These are phyloP conservation scores for Malassezia equina DNA, from an alignment of 1,284 basidiomycete species.

Conservation along the genomic window DNA sequence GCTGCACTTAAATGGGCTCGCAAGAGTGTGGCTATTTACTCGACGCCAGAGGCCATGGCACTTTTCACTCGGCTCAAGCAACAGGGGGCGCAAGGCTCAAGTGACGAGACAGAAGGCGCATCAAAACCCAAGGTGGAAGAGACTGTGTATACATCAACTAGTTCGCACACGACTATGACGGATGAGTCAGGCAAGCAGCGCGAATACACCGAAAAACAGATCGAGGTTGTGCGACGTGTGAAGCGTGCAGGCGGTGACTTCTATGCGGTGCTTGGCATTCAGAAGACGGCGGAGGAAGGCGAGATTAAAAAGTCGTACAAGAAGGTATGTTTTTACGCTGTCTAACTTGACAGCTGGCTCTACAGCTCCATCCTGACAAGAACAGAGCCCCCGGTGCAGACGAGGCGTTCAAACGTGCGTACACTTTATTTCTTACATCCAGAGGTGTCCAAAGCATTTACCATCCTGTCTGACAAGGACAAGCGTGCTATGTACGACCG, in stretches of 20 bases:
- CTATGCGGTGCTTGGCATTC: slow-evolving; percentile 79
- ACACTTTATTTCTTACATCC: neutral
- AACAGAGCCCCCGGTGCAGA: slow-evolving; percentile 95
- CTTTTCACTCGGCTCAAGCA: slow-evolving; percentile 57
- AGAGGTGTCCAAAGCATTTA: slow-evolving; percentile 98
- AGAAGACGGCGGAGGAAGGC: slow-evolving; percentile 70
- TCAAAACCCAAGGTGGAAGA: neutral
- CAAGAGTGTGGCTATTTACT: slow-evolving; percentile 75
- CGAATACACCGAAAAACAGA: slow-evolving; percentile 76
- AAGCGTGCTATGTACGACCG: slow-evolving; percentile 82
- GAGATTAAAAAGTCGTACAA: slow-evolving; percentile 85
- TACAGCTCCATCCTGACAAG: slow-evolving; percentile 92
- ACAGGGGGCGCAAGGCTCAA: slow-evolving; percentile 42
- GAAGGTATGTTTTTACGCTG: slow-evolving; percentile 59
- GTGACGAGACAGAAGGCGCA: neutral
- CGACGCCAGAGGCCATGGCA: slow-evolving; percentile 65
- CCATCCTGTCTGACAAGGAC: slow-evolving; percentile 81
- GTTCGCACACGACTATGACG: neutral
- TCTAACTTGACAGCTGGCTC: slow-evolving; percentile 59
- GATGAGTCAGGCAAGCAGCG: slow-evolving; percentile 54
- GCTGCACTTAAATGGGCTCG: slow-evolving; percentile 74
- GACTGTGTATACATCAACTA: neutral
- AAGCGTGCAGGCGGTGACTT: slow-evolving; percentile 72
- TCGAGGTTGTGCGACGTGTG: slow-evolving; percentile 74
- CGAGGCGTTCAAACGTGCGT: slow-evolving; percentile 93